Conservation (phyloP, 495 filamentous ascomycete species). For the Friedmanniomyces simplex region DNA sequence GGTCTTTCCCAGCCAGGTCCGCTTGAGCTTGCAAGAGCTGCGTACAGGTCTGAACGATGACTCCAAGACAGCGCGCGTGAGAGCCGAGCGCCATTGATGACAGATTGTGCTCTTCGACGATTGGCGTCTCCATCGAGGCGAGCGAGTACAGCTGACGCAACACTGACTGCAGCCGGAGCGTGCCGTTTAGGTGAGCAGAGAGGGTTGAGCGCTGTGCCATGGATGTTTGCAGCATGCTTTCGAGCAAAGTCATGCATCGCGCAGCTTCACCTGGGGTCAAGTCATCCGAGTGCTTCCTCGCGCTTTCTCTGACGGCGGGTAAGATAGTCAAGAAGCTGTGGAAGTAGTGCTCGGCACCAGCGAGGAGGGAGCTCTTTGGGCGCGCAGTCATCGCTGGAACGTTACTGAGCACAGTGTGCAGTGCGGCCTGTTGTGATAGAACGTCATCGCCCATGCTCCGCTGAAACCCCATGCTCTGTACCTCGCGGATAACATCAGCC, state of each 20-base stretch:
- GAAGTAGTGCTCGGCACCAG: slow-evolving; percentile 59
- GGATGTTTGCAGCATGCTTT: slow-evolving; percentile 61
- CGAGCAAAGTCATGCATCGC: slow-evolving; percentile 68
- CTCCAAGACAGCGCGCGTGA: slow-evolving; percentile 17
- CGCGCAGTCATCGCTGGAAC: slow-evolving; percentile 34
- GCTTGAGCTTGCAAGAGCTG: slow-evolving; percentile 26
- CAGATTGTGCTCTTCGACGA: background rate
- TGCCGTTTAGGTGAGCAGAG: slow-evolving; percentile 20
- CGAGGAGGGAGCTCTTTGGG: slow-evolving; percentile 11
- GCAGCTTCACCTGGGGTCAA: slow-evolving; percentile 65
- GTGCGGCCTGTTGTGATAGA: slow-evolving; percentile 59
- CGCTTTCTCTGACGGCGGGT: slow-evolving; percentile 51
- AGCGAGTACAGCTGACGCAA: background rate
- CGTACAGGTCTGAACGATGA: slow-evolving; percentile 25
- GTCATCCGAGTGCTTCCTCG: slow-evolving; percentile 68
- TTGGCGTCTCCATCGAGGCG: background rate
- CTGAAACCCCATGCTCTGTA: slow-evolving; percentile 82
- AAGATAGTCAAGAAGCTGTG: slow-evolving; percentile 64
- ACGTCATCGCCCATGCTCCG: slow-evolving; percentile 60
- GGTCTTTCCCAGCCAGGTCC: slow-evolving; percentile 21
- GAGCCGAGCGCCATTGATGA: background rate
- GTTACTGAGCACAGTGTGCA: slow-evolving; percentile 50
- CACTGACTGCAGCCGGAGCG: background rate
- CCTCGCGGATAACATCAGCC: slow-evolving; percentile 67
- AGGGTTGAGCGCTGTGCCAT: slow-evolving; percentile 50